Conservation (phyloP, 257 asterid species). For the Nemophila menziesii region DNA sequence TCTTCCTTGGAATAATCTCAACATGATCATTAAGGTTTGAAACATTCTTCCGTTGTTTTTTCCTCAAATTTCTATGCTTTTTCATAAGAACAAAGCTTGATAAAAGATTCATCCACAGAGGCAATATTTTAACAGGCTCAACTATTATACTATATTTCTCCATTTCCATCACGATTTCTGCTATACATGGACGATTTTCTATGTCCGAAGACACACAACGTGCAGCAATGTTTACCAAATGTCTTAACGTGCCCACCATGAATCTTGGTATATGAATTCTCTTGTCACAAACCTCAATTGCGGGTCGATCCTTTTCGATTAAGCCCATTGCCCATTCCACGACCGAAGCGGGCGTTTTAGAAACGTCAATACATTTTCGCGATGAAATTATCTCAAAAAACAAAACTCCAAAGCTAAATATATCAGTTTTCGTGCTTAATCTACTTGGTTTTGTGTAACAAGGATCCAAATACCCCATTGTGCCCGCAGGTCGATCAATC, state of each 20-base stretch:
- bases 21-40: slow-evolving; percentile 1
- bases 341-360: slow-evolving; percentile 35
- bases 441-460: slow-evolving; percentile 41
- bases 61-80: slow-evolving; percentile 16
- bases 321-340: slow-evolving; percentile 58
- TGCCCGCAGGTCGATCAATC: slow-evolving; percentile 51
- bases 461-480: slow-evolving; percentile 70
- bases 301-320: slow-evolving; percentile 20
- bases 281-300: slow-evolving; percentile 29
- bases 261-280: slow-evolving; percentile 20
- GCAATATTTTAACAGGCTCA: slow-evolving; percentile 15
- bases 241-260: slow-evolving; percentile 15
- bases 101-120: slow-evolving; percentile 21
- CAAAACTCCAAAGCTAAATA: slow-evolving; percentile 61
- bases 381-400: slow-evolving; percentile 46
- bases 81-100: slow-evolving; percentile 18
- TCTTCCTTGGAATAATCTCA: slow-evolving; percentile 19
- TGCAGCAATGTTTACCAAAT: slow-evolving; percentile 30
- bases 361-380: slow-evolving; percentile 40
- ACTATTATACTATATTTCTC: slow-evolving; percentile 13
- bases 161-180: slow-evolving; percentile 26
- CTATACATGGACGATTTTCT: slow-evolving; percentile 38
- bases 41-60: slow-evolving; percentile 1
- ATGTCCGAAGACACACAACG: slow-evolving; percentile 29
- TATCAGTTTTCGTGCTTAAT: slow-evolving; percentile 50